These are phyloP conservation scores for Rhodotorula sp. DNA, from an alignment of 1,284 basidiomycete genomes.

Conservation along the genomic window DNA sequence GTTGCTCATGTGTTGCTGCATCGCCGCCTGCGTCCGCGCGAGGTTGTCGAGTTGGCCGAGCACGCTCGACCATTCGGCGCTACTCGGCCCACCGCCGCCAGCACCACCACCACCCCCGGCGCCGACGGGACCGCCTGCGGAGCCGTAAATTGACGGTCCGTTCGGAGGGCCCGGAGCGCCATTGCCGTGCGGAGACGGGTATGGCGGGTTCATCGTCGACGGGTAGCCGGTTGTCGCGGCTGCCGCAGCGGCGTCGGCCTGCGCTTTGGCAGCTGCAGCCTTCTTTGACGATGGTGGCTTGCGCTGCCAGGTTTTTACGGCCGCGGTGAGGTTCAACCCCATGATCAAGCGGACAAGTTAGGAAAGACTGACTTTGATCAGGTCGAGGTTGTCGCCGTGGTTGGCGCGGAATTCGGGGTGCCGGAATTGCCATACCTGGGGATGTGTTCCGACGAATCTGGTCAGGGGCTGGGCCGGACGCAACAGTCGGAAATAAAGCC, in stretches of 20 bases:
- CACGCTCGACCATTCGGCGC: constrained; percentile 35
- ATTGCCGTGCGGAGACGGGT: constrained; percentile 10
- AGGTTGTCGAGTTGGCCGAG: constrained; percentile 60
- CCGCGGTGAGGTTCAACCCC: not conserved
- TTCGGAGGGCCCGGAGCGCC: constrained; percentile 24
- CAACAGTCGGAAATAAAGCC: too few species aligned
- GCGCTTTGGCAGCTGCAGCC: not conserved
- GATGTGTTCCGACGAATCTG: constrained; percentile 54
- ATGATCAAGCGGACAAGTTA: too few species aligned
- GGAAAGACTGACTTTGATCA: constrained; percentile 57
- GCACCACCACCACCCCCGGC: not conserved
- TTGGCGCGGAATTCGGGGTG: constrained; percentile 92
- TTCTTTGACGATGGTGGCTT: constrained; percentile 34
- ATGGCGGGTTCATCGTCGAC: not conserved
- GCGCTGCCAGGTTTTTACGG: constrained; percentile 12
- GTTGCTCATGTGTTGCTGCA: constrained; percentile 61
- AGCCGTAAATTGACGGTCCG: constrained; percentile 12
- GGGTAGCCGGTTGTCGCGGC: not conserved
- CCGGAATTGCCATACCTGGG: constrained; percentile 76
- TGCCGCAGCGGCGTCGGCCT: not conserved
- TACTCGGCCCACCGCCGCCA: constrained; percentile 34
- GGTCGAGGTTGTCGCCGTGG: constrained; percentile 77
- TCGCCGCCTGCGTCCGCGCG: constrained; percentile 60
- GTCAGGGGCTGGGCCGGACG: too few species aligned
- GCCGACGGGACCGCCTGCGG: not conserved